Base-by-base conservation (phyloP, 2,329 filamentous ascomycete species). In the Talaromyces sp. region DNA sequence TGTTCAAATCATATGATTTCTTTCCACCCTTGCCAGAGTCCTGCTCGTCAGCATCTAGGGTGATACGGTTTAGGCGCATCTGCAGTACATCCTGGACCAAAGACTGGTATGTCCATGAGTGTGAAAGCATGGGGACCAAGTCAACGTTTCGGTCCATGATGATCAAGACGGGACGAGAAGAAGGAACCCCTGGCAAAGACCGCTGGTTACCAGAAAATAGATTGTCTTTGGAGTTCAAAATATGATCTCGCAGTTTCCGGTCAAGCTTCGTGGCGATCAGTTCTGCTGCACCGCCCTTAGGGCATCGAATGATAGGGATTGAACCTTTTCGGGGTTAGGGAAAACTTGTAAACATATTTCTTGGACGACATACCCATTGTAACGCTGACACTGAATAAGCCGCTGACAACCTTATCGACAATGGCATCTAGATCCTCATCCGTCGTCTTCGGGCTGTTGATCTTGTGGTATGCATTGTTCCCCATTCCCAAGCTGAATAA, bases 161-260 rank as follows among this genome's bases (percentile, higher is more conserved):
- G 61, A 99, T 86, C 41, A 99, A 84, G 0, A 97, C 91, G 0
- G 95, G 94, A 44, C 95, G 81, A 20, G 90, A 89, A 8, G 86
- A 84, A 2, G 87, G 83, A 0, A 89, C 87, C 14, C 83, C 81
- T 1, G 81, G 72, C 6, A 80, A 75, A n/a, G 86, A 80, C 55
- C 89, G 82, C 47, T 86, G 81, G 52, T 73, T 76, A 36, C 77
- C 75, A 0, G 91, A 95, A 72, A 99, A 99, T 4, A 99, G 83
- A 67, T 97, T 97, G 69, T 97, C 93, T 77, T 97, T 97, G 11
- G 93, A 96, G 74, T 97, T 97, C 58, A 99, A 82, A 48, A 97
- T 90, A 70, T 99, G 94, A 67, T 99, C 94, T 66, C 94, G 87
- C 19, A 99, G 84, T 72, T 97, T 99, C 55, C 94, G 87, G 70